Conservation (phyloP, 2,329 filamentous ascomycete genomes). For the Rhinocladiella similis region DNA sequence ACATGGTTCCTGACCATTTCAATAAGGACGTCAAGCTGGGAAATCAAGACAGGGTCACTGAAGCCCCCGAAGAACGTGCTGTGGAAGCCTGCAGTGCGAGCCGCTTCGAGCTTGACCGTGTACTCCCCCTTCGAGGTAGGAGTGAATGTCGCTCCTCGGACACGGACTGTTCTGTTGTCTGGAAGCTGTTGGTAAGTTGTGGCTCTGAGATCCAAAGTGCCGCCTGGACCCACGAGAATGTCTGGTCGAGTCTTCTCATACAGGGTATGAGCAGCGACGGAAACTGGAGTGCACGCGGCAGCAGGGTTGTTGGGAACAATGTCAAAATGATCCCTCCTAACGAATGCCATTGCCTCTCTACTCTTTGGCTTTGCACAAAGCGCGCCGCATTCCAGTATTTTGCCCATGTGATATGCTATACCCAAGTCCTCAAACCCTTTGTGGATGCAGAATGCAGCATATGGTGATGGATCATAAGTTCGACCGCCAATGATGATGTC, state of each 20-base stretch:
- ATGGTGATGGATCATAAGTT: conserved; percentile 44
- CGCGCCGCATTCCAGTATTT: conserved; percentile 56
- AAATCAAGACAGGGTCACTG: conserved; percentile 48
- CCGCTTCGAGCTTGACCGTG: conserved; percentile 52
- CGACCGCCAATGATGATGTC: conserved; percentile 51
- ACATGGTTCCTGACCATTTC: conserved; percentile 29
- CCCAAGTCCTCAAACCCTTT: conserved; percentile 30
- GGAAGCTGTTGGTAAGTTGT: conserved; percentile 47
- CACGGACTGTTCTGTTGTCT: conserved; percentile 30
- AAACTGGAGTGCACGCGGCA: conserved; percentile 48
- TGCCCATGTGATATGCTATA: conserved; percentile 54
- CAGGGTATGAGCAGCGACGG: conserved; percentile 55
- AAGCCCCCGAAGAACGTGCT: conserved; percentile 50
- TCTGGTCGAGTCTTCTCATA: conserved; percentile 59
- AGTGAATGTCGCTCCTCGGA: conserved; percentile 48
- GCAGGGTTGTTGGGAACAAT: conserved; percentile 43
- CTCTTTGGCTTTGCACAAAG: conserved; percentile 52
- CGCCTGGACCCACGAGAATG: conserved; percentile 52
- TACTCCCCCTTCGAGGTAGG: conserved; percentile 36
- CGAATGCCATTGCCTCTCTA: conserved; percentile 41
- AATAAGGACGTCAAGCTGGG: conserved; percentile 40
- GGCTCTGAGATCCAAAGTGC: conserved; percentile 43
- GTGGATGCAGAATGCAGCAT: conserved; percentile 16
- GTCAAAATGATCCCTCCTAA: conserved; percentile 51
- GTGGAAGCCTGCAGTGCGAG: conserved; percentile 43